phyloP scores from a whole-genome alignment of 306 rosid species.

The Neltuma alba region DNA sequence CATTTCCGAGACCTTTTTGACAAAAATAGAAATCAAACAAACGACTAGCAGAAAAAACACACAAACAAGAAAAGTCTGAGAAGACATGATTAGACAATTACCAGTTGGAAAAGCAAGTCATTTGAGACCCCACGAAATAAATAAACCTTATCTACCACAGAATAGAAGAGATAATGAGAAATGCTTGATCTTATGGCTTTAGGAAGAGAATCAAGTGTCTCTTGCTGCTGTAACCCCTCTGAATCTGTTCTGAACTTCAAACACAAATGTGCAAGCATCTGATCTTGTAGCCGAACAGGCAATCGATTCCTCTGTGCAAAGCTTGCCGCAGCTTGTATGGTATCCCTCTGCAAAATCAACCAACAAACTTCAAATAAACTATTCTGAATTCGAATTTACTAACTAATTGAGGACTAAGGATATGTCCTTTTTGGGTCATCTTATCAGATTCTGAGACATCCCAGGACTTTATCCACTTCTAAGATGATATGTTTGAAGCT shows the following conservation, averaged over 20 bases:
- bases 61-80: not conserved
- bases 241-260: constrained; percentile 69
- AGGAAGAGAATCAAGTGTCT: constrained; percentile 74
- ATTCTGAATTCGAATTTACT: no score
- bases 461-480: not conserved
- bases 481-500: not conserved
- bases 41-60: not conserved
- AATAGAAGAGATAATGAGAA: constrained; percentile 59
- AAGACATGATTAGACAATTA: constrained; percentile 28
- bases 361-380: not conserved
- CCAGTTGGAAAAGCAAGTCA: constrained; percentile 87
- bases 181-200: constrained; percentile 81
- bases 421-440: not conserved
- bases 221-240: constrained; percentile 88
- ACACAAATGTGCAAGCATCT: constrained; percentile 75
- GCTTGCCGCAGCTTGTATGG: constrained; percentile 65
- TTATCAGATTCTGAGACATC: not conserved
- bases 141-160: constrained; percentile 61
- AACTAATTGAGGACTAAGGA: not conserved
- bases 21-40: not conserved
- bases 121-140: constrained; percentile 74
- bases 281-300: constrained; percentile 73
- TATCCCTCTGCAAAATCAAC: constrained; percentile 58
- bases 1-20: constrained; percentile 80
- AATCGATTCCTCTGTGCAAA: constrained; percentile 66